phyloP scores from a whole-genome alignment of 805 yeast genomes.

The Pichia rugopelliculosa region DNA sequence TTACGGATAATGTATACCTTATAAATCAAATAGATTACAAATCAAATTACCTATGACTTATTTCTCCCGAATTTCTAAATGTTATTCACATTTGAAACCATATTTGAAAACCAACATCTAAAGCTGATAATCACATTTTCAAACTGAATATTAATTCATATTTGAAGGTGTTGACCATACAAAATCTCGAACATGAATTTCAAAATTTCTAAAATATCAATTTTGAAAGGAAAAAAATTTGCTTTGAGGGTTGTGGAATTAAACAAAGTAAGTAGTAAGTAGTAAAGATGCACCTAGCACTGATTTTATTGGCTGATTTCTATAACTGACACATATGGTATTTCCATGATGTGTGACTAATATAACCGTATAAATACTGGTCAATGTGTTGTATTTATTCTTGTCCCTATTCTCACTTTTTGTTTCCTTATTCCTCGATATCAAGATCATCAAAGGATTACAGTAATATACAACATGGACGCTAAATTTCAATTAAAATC shows the following conservation, averaged over 20 bases:
- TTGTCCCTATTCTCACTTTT: no score
- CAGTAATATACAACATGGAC: slow-evolving; percentile 22
- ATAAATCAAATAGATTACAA: no score
- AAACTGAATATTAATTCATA: background rate
- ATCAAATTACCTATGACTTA: background rate
- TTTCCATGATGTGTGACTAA: no score
- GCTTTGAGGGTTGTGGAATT: background rate
- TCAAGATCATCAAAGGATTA: no score
- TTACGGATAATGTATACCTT: background rate
- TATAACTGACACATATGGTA: no score
- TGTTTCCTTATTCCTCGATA: background rate
- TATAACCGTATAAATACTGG: no score
- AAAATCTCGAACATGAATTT: background rate
- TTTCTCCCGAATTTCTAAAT: no score
- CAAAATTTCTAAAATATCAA: background rate
- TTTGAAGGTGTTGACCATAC: background rate
- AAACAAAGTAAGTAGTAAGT: no score
- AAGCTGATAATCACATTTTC: background rate
- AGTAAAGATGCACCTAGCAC: no score
- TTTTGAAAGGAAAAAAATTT: background rate
- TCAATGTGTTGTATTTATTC: no score
- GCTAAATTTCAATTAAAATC: slow-evolving; percentile 45
- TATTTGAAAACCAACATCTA: background rate
- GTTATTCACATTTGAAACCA: no score
- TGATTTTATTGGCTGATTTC: background rate